Evolutionary conservation across 2,329 filamentous ascomycete genomes (phyloP), one percentile per base, ranked within the genome.

Genomic region (Lithohypha guttulata): DNA sequence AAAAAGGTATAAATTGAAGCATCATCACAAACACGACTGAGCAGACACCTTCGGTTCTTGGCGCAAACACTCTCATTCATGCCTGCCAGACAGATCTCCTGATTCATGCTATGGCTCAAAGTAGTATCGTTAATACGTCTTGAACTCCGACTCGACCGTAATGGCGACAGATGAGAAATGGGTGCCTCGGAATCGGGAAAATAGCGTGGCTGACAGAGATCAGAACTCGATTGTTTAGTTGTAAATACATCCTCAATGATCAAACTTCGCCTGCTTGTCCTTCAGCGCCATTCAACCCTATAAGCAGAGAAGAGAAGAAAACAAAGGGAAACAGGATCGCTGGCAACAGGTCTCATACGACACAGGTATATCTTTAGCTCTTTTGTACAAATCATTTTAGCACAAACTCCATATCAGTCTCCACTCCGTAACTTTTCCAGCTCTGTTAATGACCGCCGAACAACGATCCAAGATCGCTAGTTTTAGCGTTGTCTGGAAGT

Each of bases 401-500:
- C 4, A 10, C 15, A n/a, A 8, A n/a, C 15, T 28, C 26, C 26
- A 11, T n/a, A 28, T 28, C 26, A 28, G 9, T 28, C 11, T 28
- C 26, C 26, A 14, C 11, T 4, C 26, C 4, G 4, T 4, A 14
- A 4, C n/a, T n/a, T n/a, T n/a, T n/a, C n/a, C n/a, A n/a, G n/a
- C n/a, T n/a, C n/a, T n/a, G n/a, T n/a, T n/a, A n/a, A n/a, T n/a
- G n/a, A n/a, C n/a, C n/a, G n/a, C n/a, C n/a, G n/a, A n/a, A n/a
- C n/a, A n/a, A n/a, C n/a, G n/a, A n/a, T n/a, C n/a, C n/a, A n/a
- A n/a, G n/a, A n/a, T n/a, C n/a, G 26, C 26, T 18, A 15, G 13
- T 17, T 6, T 23, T 14, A 21, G 49, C 51, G 44, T 61, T 54
- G 42, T 69, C 65, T 10, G 65, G 65, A 46, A 69, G 65, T 39